A percentile compares a stretch with the other conserved stretches of the same genome.
phyloP scores from a whole-genome alignment of 2,329 filamentous ascomycete species.

The Leptodontidium sp. region DNA sequence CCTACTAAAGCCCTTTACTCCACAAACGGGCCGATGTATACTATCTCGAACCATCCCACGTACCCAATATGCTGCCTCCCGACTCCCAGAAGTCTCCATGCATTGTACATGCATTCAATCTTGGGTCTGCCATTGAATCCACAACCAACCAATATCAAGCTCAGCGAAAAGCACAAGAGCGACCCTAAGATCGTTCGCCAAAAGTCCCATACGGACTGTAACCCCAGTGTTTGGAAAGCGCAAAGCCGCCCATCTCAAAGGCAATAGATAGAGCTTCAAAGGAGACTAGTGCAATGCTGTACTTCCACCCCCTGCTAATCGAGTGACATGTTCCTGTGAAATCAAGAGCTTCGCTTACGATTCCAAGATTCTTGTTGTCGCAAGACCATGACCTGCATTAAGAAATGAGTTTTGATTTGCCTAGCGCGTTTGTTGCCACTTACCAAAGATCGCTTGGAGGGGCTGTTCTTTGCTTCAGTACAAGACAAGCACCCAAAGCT shows the following conservation, averaged over 20 bases:
- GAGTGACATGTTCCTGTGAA: slow-evolving; percentile 35
- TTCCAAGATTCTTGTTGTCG: slow-evolving; percentile 31
- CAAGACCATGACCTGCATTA: slow-evolving; percentile 37
- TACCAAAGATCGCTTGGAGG: slow-evolving; percentile 36
- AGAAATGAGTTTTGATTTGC: slow-evolving; percentile 7
- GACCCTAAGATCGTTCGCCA: neutral
- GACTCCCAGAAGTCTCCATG: neutral
- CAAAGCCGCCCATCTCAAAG: slow-evolving; percentile 32
- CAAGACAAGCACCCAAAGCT: slow-evolving; percentile 34
- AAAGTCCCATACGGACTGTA: no score
- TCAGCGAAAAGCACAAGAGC: neutral
- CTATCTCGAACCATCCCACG: neutral
- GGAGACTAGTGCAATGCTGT: slow-evolving; percentile 36
- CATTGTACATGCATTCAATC: neutral
- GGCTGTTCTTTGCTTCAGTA: slow-evolving; percentile 28
- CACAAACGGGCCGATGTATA: neutral
- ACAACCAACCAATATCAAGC: neutral
- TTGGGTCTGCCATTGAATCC: neutral
- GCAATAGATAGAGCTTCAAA: slow-evolving; percentile 38
- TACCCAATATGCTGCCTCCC: neutral
- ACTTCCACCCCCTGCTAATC: slow-evolving; percentile 37
- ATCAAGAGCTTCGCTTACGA: slow-evolving; percentile 32
- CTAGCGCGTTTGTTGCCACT: neutral
- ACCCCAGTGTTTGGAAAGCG: slow-evolving; percentile 16
- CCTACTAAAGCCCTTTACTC: neutral